A percentile compares a stretch with the other conserved stretches of the same genome.
phyloP scores from a whole-genome alignment of 2,329 filamentous ascomycete species.

The Epichloe sylvatica region DNA sequence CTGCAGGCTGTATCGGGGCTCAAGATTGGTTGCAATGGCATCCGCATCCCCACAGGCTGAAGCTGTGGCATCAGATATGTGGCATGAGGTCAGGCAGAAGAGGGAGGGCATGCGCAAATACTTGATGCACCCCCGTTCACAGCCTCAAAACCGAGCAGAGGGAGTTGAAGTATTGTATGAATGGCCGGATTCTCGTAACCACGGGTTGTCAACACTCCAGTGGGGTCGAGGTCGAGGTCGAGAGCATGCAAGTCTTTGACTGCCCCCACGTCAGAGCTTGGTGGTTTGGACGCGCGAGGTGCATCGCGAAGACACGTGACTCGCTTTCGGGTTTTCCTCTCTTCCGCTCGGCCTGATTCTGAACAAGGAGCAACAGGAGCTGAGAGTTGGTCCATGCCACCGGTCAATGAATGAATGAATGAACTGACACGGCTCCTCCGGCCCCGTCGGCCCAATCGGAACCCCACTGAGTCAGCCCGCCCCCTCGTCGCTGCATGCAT shows the following conservation, averaged over 20 bases:
- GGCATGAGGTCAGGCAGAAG: background rate
- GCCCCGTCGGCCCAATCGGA: no score
- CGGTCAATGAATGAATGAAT: no score
- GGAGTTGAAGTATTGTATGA: no score
- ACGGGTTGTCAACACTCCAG: background rate
- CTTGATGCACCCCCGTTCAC: background rate
- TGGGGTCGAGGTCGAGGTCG: background rate
- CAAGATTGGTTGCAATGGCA: background rate
- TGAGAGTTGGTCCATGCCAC: no score
- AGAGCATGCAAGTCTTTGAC: background rate
- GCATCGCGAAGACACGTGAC: slow-evolving; percentile 1
- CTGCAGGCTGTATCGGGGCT: no score
- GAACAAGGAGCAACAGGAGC: no score
- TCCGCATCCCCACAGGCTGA: background rate
- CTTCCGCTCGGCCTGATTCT: no score
- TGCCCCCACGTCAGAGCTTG: background rate
- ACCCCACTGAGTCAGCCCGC: no score
- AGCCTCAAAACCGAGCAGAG: no score
- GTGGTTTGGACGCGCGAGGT: background rate
- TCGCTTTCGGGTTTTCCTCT: background rate
- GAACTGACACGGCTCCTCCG: no score
- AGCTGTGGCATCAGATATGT: background rate
- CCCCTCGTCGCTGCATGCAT: no score
- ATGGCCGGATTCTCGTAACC: no score
- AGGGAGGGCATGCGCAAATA: background rate